Evolutionary conservation across 2,329 filamentous ascomycete genomes (phyloP), one percentile per base, ranked within the genome.

Genomic region (Fusarium verrucosum): DNA sequence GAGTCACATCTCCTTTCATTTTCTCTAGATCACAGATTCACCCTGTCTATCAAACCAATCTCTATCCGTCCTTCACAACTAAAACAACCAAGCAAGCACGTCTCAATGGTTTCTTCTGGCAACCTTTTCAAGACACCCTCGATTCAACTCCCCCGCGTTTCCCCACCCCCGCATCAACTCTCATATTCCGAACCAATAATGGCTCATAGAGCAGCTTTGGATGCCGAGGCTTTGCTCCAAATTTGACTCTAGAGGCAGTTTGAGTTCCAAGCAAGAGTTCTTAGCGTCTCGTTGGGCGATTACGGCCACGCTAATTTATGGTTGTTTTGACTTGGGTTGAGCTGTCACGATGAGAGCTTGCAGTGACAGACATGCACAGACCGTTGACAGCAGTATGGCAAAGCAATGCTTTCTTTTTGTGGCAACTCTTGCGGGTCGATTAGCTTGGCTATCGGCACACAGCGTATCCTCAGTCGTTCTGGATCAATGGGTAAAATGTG

Each of bases 211-310:
- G 41, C 45, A 19, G 26, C 37, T 49, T 60, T 56, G 63, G 63
- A 66, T 66, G 35, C 63, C 63, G 63, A 66, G 63, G 63, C 63
- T 64, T 37, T 55, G 33, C 23, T 50, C 41, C 37, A 41, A 25
- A 16, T 44, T 33, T 19, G 38, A 47, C 49, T 47, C 17, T 42
- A 43, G 42, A 36, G 30, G 59, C 17, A 51, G 22, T 26, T 37
- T 23, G 46, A 47, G 25, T 28, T 26, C 23, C 25, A 56, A 44
- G 13, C 32, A 47, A 30, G 36, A 42, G 38, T 23, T 28, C 20
- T 37, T 38, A 43, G 28, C 20, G 22, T 30, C 59, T 47, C 30
- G 45, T 58, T 62, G 58, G 59, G 30, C 36, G 22, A 32, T 44
- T 53, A 22, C 23, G 13, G 42, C 23, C 25, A 11, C 62, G 62